Evolutionary conservation across 1,284 basidiomycete species (phyloP), one percentile per base, ranked within the genome.

Genomic region (Rhodotorula sp.): DNA sequence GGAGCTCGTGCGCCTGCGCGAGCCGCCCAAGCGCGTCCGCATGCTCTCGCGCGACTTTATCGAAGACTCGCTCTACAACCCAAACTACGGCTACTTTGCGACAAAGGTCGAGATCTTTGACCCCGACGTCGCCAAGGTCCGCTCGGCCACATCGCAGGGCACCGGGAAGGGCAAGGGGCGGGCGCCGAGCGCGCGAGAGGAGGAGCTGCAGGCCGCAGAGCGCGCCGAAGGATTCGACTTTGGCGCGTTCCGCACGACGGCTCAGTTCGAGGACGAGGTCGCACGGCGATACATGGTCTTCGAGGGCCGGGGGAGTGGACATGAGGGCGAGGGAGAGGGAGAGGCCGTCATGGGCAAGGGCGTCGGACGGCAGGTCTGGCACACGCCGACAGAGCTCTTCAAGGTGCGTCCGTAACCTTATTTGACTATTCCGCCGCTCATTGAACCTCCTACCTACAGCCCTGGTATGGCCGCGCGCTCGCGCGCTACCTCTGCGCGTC

Each of bases 11-110:
- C 81, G 81, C 67, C 82, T 84, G 67, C 84, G 81, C n/a, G 82
- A 84, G 61, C 92, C 91, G 5, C 96, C 95, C 4, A 87, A 85
- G 27, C 84, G 87, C 64, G 93, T 95, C 61, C 92, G 92, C 81
- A 97, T 98, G 92, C 89, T 99, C 49, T 89, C 91, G 59, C 87
- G 97, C 72, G 96, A 99, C 83, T 99, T 92, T 81, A 95, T 99
- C 76, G 92, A 98, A 79, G 97, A 99, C 81, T 90, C 91, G 25
- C 83, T 99, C 56, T 99, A 99, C 84, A 98, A 99, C 80, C 95
- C 94, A 4, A 83, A 93, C 80, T 99, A 99, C 80, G 97, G 97
- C 52, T 99, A 99, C 83, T 99, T 99, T 80, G 89, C 92, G 41
- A 90, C 91, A 77, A 90, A 93, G 79, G 94, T 91, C 3, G 90